Percentiles rank a stretch among this genome's conserved stretches.
These are phyloP conservation scores for Colletotrichum tropicale DNA, from an alignment of 2,329 filamentous ascomycete genomes.

Conservation along the genomic window DNA sequence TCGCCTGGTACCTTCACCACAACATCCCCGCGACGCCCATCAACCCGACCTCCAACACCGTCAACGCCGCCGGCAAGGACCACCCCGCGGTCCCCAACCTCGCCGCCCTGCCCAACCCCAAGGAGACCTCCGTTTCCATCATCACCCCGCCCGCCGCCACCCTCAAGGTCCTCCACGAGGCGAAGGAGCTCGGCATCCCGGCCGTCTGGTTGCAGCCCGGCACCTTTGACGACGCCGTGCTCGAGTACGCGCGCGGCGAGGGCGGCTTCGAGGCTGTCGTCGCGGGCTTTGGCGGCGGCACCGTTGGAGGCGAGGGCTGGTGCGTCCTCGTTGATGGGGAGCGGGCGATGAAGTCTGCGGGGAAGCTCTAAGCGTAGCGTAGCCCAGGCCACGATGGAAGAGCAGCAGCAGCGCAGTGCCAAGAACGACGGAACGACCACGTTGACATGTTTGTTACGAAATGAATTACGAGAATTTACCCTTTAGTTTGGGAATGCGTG, in stretches of 20 bases:
- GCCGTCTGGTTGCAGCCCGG: slow-evolving; percentile 92
- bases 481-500: neutral
- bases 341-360: slow-evolving; percentile 59
- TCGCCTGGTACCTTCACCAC: slow-evolving; percentile 86
- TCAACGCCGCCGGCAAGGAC: slow-evolving; percentile 54
- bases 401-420: neutral
- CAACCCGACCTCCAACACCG: slow-evolving; percentile 73
- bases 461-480: neutral
- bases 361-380: slow-evolving; percentile 46
- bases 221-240: slow-evolving; percentile 77
- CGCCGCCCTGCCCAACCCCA: slow-evolving; percentile 66
- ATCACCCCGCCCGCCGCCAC: slow-evolving; percentile 87
- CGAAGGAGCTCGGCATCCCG: slow-evolving; percentile 72
- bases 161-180: slow-evolving; percentile 75
- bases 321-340: slow-evolving; percentile 89
- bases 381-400: neutral
- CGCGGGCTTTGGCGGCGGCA: slow-evolving; percentile 61
- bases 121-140: slow-evolving; percentile 78
- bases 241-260: slow-evolving; percentile 69
- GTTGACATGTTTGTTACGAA: neutral
- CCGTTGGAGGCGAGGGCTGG: slow-evolving; percentile 74
- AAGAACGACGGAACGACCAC: neutral
- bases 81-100: slow-evolving; percentile 72
- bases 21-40: slow-evolving; percentile 80
- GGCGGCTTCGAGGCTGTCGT: slow-evolving; percentile 72